Base-by-base conservation (phyloP, 2,329 filamentous ascomycete species). In the Fusarium scirpi region DNA sequence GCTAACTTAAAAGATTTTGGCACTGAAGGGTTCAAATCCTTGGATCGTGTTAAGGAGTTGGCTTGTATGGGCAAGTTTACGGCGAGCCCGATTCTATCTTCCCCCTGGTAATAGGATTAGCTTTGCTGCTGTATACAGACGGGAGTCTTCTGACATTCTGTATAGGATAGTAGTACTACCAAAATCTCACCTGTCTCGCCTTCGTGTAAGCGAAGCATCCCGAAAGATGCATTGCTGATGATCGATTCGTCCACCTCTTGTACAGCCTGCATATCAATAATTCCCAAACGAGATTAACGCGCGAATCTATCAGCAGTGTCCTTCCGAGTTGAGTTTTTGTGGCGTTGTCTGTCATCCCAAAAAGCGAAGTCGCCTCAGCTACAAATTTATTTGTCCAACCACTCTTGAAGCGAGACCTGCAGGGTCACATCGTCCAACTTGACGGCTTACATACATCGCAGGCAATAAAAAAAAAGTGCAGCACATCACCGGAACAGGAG, bases 221-320 rank as follows among this genome's bases (percentile, higher is more conserved):
- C 30, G 40, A 70, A 72, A 54, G 40, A 34, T 56, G 49, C 32
- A 51, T 58, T 62, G n/a, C 40, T 54, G 38, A 22, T 44, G 32
- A 51, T 66, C 43, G 44, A 74, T 74, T 74, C 60, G 67, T 54
- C 56, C 49, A 48, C 46, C n/a, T 40, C 49, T 40, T 27, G 62
- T 64, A 53, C 48, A 25, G 32, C 34, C 47, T 27, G 62, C 66
- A 53, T 40, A 40, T 45, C 41, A 58, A 51, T 48, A 54, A 55
- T 41, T 67, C 71, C 63, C 45, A 66, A 73, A 75, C 29, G 58
- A 75, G 71, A 73, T 70, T 69, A 64, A 60, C 51, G 46, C 51
- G 25, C 55, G 45, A 53, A 47, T 32, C n/a, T 25, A 57, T 32
- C 57, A 60, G 49, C 52, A 54, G 45, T 66, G 18, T 61, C 56